Percentiles rank a stretch among this genome's conserved stretches.
phyloP scores from a whole-genome alignment of 2,329 filamentous ascomycete species.

The Pestalotiopsis sp. region DNA sequence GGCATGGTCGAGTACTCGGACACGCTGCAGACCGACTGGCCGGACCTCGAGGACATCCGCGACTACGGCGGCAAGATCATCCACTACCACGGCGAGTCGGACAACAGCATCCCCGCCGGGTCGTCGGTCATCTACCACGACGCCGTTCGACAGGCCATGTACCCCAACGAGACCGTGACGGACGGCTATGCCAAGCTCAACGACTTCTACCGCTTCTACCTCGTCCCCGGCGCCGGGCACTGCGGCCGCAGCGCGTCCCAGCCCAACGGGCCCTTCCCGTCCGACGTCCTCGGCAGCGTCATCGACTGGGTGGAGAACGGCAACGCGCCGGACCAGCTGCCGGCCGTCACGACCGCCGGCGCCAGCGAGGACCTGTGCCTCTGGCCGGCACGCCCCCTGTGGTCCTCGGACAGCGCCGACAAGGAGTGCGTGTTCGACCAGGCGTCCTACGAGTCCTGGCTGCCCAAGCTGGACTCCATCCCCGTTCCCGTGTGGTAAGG shows the following conservation, averaged over 20 bases:
- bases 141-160: constrained; percentile 1
- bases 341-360: neutral
- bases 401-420: neutral
- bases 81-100: constrained; percentile 5
- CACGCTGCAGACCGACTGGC: constrained; percentile 7
- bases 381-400: neutral
- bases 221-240: constrained; percentile 5
- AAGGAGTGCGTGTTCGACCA: constrained; percentile 7
- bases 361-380: neutral
- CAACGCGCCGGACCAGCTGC: neutral
- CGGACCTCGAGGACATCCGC: constrained; percentile 6
- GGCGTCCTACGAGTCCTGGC: constrained; percentile 5
- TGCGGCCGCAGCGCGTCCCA: constrained; percentile 4
- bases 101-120: constrained; percentile 2
- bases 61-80: constrained; percentile 8
- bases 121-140: constrained; percentile 10
- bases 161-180: neutral
- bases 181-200: constrained; percentile 4
- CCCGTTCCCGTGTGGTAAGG: constrained; percentile 4
- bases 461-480: constrained; percentile 7
- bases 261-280: constrained; percentile 4
- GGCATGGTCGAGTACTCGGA: neutral
- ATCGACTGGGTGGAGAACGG: constrained; percentile 8
- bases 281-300: neutral
- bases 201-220: constrained; percentile 4